Percentiles rank a stretch among this genome's conserved stretches.
phyloP scores from a whole-genome alignment of 495 filamentous ascomycete species.

The Penicillium manginii region DNA sequence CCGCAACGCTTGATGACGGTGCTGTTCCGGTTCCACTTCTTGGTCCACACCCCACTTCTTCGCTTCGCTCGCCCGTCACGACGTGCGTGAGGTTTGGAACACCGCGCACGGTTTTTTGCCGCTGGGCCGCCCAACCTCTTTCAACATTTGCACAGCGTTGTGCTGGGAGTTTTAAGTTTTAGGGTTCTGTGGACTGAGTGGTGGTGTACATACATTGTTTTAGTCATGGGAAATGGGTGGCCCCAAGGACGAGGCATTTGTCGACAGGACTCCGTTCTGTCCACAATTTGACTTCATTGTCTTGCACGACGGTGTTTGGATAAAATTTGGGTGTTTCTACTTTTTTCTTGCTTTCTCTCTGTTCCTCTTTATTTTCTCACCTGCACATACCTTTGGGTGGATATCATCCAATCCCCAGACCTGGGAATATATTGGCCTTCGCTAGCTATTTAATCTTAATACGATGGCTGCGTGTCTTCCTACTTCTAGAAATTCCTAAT shows the following conservation, averaged over 20 bases:
- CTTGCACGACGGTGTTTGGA: conserved; percentile 18
- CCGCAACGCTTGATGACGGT: conserved; percentile 7
- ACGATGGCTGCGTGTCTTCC: not conserved
- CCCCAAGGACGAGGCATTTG: not conserved
- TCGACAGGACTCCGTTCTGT: not conserved
- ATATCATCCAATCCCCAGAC: not conserved
- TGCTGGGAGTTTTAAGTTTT: not conserved
- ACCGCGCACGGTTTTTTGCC: conserved; percentile 20
- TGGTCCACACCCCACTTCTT: conserved; percentile 9
- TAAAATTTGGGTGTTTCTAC: conserved; percentile 7
- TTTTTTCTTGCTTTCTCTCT: not conserved
- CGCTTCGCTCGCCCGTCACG: conserved; percentile 2
- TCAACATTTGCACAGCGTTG: not conserved
- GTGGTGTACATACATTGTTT: not conserved
- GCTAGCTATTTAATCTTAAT: conserved; percentile 8
- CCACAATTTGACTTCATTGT: conserved; percentile 9
- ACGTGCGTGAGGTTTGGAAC: conserved; percentile 1
- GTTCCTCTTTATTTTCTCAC: not conserved
- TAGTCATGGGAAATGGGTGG: not conserved
- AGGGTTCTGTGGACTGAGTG: too few species aligned
- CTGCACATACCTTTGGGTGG: conserved; percentile 14
- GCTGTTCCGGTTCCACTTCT: conserved; percentile 2
- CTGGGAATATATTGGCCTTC: conserved; percentile 2
- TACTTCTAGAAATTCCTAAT: not conserved
- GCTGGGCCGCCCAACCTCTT: conserved; percentile 12